A percentile compares a stretch with the other conserved stretches of the same genome.
phyloP scores from a whole-genome alignment of 2,329 filamentous ascomycete species.

The Mollisiaceae sp. region DNA sequence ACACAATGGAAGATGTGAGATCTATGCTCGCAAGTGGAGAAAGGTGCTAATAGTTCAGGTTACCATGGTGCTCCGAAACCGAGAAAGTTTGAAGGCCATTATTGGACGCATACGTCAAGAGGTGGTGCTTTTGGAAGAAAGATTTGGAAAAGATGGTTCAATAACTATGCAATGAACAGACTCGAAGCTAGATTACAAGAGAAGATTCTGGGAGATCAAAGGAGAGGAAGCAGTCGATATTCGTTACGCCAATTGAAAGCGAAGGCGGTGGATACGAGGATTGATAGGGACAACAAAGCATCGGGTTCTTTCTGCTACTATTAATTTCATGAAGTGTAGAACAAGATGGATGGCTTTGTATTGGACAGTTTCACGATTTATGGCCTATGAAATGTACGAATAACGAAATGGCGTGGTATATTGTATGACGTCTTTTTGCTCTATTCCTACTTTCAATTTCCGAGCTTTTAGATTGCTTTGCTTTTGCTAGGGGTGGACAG shows the following conservation, averaged over 20 bases:
- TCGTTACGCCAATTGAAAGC: conserved; percentile 28
- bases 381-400: conserved; percentile 3
- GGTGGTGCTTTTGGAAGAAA: conserved; percentile 33
- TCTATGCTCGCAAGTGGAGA: not conserved
- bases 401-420: not conserved
- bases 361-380: conserved; percentile 1
- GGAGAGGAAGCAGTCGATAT: conserved; percentile 33
- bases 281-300: conserved; percentile 20
- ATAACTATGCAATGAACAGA: conserved; percentile 34
- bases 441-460: not conserved
- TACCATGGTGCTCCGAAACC: conserved; percentile 33
- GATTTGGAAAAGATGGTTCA: conserved; percentile 41
- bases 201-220: conserved; percentile 10
- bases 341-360: not conserved
- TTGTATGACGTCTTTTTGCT: not conserved
- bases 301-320: not conserved
- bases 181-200: conserved; percentile 29
- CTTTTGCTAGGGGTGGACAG: not conserved
- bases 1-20: conserved; percentile 33
- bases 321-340: not conserved
- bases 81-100: conserved; percentile 13
- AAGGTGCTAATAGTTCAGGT: conserved; percentile 26
- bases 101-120: conserved; percentile 35
- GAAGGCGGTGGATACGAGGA: conserved; percentile 28
- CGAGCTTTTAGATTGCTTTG: not conserved